Evolutionary conservation across 345 rosid species (phyloP).

Genomic region (Gossypium turneri): DNA sequence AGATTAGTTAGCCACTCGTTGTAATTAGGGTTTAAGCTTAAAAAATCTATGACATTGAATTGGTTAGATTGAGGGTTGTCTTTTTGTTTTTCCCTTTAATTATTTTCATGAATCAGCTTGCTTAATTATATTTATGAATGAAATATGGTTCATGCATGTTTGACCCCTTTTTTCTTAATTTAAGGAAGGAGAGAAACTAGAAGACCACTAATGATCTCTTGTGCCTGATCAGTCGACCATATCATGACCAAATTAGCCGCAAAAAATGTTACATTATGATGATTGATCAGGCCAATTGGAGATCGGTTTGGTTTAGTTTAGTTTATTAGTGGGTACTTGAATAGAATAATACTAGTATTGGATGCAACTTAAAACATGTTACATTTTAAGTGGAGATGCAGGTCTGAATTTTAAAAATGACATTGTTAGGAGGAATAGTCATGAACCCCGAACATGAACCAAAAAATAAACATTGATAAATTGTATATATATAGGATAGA

Average conservation of each 20-base stretch:
- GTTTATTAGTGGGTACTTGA: too few relatives aligned
- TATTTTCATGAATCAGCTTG: neutral
- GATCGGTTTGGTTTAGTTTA: neutral
- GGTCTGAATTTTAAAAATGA: too few relatives aligned
- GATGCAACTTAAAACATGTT: too few relatives aligned
- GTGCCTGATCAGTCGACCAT: neutral
- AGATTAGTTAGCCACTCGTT: neutral
- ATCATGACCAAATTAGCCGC: neutral
- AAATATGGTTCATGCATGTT: neutral
- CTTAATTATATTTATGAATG: too few relatives aligned
- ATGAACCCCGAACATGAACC: too few relatives aligned
- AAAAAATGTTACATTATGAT: neutral
- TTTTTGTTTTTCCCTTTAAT: neutral
- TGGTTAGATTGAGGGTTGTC: neutral
- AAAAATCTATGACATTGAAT: neutral
- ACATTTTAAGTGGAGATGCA: too few relatives aligned
- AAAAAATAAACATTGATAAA: too few relatives aligned
- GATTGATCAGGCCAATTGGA: neutral
- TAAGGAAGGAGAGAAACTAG: neutral
- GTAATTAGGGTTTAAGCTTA: neutral
- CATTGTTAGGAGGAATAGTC: too few relatives aligned
- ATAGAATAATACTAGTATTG: too few relatives aligned
- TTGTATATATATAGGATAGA: constrained; percentile 13
- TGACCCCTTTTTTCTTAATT: neutral
- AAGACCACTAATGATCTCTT: neutral